Conservation (phyloP, 2,329 filamentous ascomycete species). For the Epichloe hybrida region DNA sequence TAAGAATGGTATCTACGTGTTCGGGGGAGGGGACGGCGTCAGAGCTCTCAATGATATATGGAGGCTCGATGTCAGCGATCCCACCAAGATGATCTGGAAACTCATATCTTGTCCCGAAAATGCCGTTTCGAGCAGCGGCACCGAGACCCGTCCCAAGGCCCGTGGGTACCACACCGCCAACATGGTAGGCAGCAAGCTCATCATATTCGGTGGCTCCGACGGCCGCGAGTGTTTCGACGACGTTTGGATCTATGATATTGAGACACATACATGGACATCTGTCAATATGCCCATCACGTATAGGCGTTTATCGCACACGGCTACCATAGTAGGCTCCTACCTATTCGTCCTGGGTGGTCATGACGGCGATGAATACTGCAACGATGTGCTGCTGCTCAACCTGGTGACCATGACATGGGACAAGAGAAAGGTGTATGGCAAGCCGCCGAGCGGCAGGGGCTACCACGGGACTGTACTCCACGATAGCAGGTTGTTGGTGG, state of each 20-base stretch:
- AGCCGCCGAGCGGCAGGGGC: conserved; percentile 47
- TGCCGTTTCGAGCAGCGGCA: conserved; percentile 12
- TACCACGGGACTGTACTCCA: conserved; percentile 55
- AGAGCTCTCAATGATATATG: conserved; percentile 58
- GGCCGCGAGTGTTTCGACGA: conserved; percentile 61
- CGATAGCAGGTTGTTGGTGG: conserved; percentile 49
- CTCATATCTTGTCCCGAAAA: conserved; percentile 40
- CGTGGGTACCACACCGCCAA: conserved; percentile 60
- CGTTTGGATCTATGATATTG: conserved; percentile 60
- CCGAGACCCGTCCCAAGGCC: conserved; percentile 42
- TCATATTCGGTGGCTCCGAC: conserved; percentile 57
- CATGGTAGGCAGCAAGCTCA: conserved; percentile 59
- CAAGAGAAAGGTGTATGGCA: conserved; percentile 48
- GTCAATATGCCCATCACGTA: conserved; percentile 48
- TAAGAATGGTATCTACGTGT: conserved; percentile 59
- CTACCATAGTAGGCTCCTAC: conserved; percentile 56
- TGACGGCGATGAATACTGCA: conserved; percentile 56
- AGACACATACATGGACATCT: conserved; percentile 43
- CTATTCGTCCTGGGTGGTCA: conserved; percentile 58
- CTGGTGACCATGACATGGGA: conserved; percentile 66
- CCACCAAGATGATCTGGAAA: conserved; percentile 55
- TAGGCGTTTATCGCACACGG: conserved; percentile 52
- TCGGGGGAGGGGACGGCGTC: conserved; percentile 55
- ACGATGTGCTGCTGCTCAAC: conserved; percentile 55
- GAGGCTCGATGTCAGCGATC: conserved; percentile 55